A percentile compares a stretch with the other conserved stretches of the same genome.
Conservation (phyloP, 805 yeast species). For the Ogataea angusta region DNA sequence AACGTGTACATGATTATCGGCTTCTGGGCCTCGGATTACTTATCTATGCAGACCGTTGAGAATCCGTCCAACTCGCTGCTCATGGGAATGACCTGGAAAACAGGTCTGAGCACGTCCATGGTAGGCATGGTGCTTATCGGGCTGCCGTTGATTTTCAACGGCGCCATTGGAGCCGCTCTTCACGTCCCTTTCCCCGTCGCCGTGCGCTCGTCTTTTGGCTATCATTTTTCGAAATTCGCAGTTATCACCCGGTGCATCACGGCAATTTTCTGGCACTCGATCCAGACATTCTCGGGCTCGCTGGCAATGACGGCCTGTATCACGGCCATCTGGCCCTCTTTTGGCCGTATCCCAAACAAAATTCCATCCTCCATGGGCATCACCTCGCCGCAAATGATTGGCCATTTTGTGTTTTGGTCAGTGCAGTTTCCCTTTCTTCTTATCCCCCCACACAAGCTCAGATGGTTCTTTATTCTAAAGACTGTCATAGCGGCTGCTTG, state of each 20-base stretch:
- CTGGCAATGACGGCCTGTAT: slow-evolving; percentile 29
- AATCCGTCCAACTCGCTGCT: slow-evolving; percentile 18
- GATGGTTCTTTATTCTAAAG: slow-evolving; percentile 34
- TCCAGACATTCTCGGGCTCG: slow-evolving; percentile 29
- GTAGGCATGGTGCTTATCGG: slow-evolving; percentile 24
- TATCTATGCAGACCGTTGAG: slow-evolving; percentile 24
- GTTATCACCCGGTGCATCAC: slow-evolving; percentile 34
- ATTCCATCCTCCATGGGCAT: slow-evolving; percentile 30
- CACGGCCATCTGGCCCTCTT: slow-evolving; percentile 29
- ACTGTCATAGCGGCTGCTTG: slow-evolving; percentile 28
- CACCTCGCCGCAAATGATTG: slow-evolving; percentile 29
- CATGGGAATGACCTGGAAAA: slow-evolving; percentile 22
- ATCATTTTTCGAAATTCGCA: slow-evolving; percentile 32
- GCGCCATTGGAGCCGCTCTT: slow-evolving; percentile 33
- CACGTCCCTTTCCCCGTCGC: slow-evolving; percentile 37
- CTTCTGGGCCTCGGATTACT: slow-evolving; percentile 28
- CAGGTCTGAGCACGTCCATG: slow-evolving; percentile 18
- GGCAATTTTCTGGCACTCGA: slow-evolving; percentile 29
- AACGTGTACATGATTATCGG: slow-evolving; percentile 22
- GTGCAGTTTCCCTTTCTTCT: slow-evolving; percentile 33
- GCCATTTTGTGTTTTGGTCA: slow-evolving; percentile 33
- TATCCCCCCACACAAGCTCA: slow-evolving; percentile 34
- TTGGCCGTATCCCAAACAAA: slow-evolving; percentile 22
- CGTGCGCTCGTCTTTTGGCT: slow-evolving; percentile 33
- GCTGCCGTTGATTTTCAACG: slow-evolving; percentile 24